Base-by-base conservation (phyloP, 169 alveolate genomes). In the Babesia bovis region DNA sequence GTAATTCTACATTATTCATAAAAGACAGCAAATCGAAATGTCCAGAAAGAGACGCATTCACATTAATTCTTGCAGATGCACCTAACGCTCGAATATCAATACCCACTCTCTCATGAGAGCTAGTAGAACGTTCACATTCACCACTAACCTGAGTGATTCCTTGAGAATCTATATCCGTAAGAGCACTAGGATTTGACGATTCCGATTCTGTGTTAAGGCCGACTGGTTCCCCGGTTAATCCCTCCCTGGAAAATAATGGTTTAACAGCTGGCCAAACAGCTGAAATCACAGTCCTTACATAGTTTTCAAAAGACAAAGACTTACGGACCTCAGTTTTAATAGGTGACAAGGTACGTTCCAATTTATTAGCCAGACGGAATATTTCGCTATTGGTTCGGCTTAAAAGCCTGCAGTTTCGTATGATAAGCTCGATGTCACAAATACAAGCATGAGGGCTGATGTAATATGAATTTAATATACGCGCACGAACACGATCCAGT, bases 341-440 rank as follows among this genome's bases (percentile, higher is more conserved):
- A 13, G 32, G 4, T 7, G 66, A 35, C 3, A 45, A 25, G 2
- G 77, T 38, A 1, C 68, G 66, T 33, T 63, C 63, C 13, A 45
- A 58, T 17, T 56, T 35, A 15, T 51, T n/a, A 23, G 61, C 51
- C 21, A n/a, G 63, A 44, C 69, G 61, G 52, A 66, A 58, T 21
- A 83, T 35, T 38, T 25, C 12, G 57, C 61, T 73, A 32, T 78
- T 57, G 7, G 88, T 42, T 17, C 32, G 41, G 66, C 83, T 85
- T 50, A 83, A 85, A 36, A 67, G 66, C 45, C 60, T 50, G 36
- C 92, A 85, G 57, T 85, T 85, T 7, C 69, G 51, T 38, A 85
- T 67, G 21, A 85, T 51, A 13, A 85, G 35, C 40, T 58, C 60
- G 19, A 85, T 45, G 40, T 85, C 92, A 9, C 63, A 53, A 21